A percentile compares a stretch with the other conserved stretches of the same genome.
Evolutionary conservation across 805 yeast genomes (phyloP).

Genomic region (Sporopachydermia quercuum): DNA sequence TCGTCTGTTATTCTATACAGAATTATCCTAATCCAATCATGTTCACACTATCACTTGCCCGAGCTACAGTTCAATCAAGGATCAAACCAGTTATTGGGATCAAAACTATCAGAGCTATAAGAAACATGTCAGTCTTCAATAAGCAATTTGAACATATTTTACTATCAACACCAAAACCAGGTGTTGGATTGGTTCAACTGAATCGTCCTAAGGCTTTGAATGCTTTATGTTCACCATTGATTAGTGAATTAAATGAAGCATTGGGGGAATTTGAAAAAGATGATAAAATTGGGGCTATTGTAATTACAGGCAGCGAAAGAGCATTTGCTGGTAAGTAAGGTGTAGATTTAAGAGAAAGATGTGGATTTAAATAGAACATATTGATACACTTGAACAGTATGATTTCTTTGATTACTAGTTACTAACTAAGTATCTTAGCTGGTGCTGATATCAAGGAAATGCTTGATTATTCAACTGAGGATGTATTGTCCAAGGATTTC

Average conservation of each 20-base stretch:
- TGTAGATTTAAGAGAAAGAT: neutral
- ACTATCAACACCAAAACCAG: neutral
- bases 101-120: too few relatives aligned
- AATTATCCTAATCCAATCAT: too few relatives aligned
- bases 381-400: too few relatives aligned
- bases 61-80: too few relatives aligned
- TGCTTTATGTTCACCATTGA: constrained; percentile 23
- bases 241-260: constrained; percentile 24
- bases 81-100: too few relatives aligned
- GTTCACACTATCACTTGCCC: too few relatives aligned
- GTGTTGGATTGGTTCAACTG: constrained; percentile 20
- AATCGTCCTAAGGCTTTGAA: constrained; percentile 32
- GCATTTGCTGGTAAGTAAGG: constrained; percentile 28
- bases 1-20: too few relatives aligned
- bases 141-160: neutral
- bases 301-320: constrained; percentile 28
- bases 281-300: constrained; percentile 28
- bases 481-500: constrained; percentile 21
- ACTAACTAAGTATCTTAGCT: constrained; percentile 19
- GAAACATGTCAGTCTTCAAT: neutral
- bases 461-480: constrained; percentile 23
- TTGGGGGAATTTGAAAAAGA: constrained; percentile 22
- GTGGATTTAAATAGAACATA: neutral
- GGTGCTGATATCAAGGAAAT: constrained; percentile 43
- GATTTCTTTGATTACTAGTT: too few relatives aligned